phyloP scores from a whole-genome alignment of 2,329 filamentous ascomycete genomes.

The Claviceps digitariae region DNA sequence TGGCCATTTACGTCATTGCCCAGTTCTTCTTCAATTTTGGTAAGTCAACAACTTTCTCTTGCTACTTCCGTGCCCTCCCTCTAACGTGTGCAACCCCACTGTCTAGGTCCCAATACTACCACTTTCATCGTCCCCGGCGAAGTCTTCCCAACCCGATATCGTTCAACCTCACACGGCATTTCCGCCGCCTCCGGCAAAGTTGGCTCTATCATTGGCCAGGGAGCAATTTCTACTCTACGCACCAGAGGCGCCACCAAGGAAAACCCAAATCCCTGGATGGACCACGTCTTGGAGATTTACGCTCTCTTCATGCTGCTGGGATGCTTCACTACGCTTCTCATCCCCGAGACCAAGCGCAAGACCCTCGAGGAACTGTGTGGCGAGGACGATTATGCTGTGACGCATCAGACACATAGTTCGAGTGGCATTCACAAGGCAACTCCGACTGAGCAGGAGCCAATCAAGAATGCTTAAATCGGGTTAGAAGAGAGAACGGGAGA shows the following conservation, averaged over 20 bases:
- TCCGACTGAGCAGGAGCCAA: slow-evolving; percentile 1
- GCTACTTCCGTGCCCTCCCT: neutral
- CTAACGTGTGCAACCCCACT: slow-evolving; percentile 2
- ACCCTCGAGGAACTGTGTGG: slow-evolving; percentile 51
- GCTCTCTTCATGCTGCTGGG: slow-evolving; percentile 67
- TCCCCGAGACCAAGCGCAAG: slow-evolving; percentile 62
- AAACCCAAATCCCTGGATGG: slow-evolving; percentile 48
- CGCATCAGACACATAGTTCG: neutral
- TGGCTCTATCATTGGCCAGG: slow-evolving; percentile 43
- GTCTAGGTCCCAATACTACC: slow-evolving; percentile 36
- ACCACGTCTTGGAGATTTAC: slow-evolving; percentile 64
- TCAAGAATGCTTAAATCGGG: slow-evolving; percentile 1
- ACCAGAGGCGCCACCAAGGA: slow-evolving; percentile 26
- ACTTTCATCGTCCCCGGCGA: slow-evolving; percentile 45
- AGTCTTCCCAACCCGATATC: slow-evolving; percentile 42
- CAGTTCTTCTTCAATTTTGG: slow-evolving; percentile 48
- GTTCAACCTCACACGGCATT: slow-evolving; percentile 44
- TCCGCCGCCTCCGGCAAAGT: slow-evolving; percentile 42
- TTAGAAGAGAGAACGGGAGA: neutral
- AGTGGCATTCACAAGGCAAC: neutral
- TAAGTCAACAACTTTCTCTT: slow-evolving; percentile 7
- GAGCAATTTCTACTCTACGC: slow-evolving; percentile 41
- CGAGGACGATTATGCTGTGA: slow-evolving; percentile 19
- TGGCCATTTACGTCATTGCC: slow-evolving; percentile 41
- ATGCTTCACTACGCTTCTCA: slow-evolving; percentile 52